Conservation (phyloP, 192 early-diverging fungal genomes). For the Coemansia furcata region DNA sequence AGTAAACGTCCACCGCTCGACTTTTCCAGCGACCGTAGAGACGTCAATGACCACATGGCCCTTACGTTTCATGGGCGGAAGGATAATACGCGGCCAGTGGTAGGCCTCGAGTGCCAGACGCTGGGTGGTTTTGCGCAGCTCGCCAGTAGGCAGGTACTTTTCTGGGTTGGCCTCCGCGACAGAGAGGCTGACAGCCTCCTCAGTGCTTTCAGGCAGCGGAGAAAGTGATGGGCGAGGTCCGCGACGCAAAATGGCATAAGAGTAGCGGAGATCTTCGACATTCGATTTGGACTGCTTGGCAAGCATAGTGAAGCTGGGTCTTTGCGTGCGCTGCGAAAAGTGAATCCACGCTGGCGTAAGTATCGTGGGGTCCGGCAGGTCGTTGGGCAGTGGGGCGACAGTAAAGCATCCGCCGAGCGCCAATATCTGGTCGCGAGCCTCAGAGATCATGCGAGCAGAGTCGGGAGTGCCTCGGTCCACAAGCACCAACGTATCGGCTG, state of each 20-base stretch:
- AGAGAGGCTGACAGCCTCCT: neutral
- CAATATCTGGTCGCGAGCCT: conserved; percentile 68
- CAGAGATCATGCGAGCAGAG: conserved; percentile 63
- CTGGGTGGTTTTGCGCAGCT: conserved; percentile 6
- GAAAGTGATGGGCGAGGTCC: conserved; percentile 51
- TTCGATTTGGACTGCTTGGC: conserved; percentile 66
- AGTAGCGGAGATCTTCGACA: conserved; percentile 73
- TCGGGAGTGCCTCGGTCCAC: conserved; percentile 80
- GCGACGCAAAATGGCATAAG: conserved; percentile 73
- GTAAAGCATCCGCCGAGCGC: conserved; percentile 54
- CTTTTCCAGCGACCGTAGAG: conserved; percentile 53
- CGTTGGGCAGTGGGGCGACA: conserved; percentile 82
- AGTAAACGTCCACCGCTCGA: conserved; percentile 70
- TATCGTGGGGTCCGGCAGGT: conserved; percentile 66
- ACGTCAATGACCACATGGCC: conserved; percentile 73
- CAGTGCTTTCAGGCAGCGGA: neutral
- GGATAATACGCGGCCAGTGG: conserved; percentile 67
- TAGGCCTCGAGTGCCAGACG: conserved; percentile 49
- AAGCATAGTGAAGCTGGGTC: conserved; percentile 64
- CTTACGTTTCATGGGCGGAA: conserved; percentile 75
- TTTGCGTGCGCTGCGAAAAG: conserved; percentile 76
- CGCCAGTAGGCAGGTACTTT: conserved; percentile 13
- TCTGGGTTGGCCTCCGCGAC: conserved; percentile 9
- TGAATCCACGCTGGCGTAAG: conserved; percentile 70
- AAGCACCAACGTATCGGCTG: conserved; percentile 72